phyloP scores from a whole-genome alignment of 2,329 filamentous ascomycete genomes.

The Aspergillus pseudotamarii region DNA sequence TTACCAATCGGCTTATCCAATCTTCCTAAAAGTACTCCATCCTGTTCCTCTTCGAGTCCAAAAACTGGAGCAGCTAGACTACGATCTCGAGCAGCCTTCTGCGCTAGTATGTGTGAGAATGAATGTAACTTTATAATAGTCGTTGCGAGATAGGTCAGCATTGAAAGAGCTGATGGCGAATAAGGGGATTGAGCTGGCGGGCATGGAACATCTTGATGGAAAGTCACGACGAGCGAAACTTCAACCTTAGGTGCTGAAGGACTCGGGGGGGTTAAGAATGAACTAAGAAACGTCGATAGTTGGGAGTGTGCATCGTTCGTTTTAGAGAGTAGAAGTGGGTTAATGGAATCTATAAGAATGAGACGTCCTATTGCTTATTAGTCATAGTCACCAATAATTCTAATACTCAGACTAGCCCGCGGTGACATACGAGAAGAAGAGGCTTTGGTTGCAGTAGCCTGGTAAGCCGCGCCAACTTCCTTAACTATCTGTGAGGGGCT shows the following conservation, averaged over 20 bases:
- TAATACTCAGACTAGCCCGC: neutral
- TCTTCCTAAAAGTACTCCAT: constrained; percentile 76
- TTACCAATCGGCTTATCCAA: constrained; percentile 36
- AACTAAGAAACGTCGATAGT: constrained; percentile 70
- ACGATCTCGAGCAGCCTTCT: constrained; percentile 74
- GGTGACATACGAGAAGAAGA: constrained; percentile 32
- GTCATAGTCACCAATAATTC: neutral
- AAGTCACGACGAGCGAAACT: constrained; percentile 74
- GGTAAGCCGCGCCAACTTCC: constrained; percentile 56
- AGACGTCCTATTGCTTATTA: constrained; percentile 60
- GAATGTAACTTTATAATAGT: constrained; percentile 75
- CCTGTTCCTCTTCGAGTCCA: constrained; percentile 74
- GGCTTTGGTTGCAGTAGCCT: constrained; percentile 20
- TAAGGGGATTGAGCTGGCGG: constrained; percentile 40
- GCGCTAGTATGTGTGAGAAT: constrained; percentile 72
- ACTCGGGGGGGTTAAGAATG: constrained; percentile 61
- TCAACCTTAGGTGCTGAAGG: constrained; percentile 34
- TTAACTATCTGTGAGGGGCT: constrained; percentile 58
- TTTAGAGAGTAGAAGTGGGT: constrained; percentile 57
- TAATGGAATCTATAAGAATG: constrained; percentile 78
- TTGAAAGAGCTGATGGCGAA: constrained; percentile 68
- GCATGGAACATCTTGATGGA: constrained; percentile 78
- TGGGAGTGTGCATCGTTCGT: constrained; percentile 54
- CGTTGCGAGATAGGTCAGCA: constrained; percentile 85
- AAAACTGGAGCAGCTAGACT: constrained; percentile 76